phyloP scores from a whole-genome alignment of 1,284 basidiomycete species.

The Trichosporon coremiiforme region DNA sequence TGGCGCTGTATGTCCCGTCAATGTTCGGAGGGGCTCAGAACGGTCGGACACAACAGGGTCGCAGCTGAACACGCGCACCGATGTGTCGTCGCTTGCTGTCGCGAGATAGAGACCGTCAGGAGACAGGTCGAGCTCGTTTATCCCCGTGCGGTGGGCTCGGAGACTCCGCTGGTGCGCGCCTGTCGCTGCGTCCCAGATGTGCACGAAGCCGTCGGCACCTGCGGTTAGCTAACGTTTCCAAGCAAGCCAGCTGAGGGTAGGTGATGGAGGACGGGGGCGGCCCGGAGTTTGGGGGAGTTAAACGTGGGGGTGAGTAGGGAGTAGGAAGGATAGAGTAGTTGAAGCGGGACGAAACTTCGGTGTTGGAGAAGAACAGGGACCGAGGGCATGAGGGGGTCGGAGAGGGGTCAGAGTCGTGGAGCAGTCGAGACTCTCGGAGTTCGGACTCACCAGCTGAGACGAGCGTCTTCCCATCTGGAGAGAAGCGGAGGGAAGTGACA shows the following conservation, averaged over 20 bases:
- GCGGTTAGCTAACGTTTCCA: neutral
- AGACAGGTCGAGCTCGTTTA: constrained; percentile 88
- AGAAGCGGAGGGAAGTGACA: constrained; percentile 58
- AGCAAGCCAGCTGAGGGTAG: too few relatives aligned
- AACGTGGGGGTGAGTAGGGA: too few relatives aligned
- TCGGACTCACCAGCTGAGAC: constrained; percentile 52
- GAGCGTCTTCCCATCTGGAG: constrained; percentile 56
- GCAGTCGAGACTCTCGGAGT: too few relatives aligned
- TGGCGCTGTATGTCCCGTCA: constrained; percentile 86
- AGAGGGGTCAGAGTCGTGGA: too few relatives aligned
- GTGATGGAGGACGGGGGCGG: neutral
- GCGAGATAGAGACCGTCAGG: constrained; percentile 76
- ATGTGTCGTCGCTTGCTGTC: constrained; percentile 79
- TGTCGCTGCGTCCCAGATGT: constrained; percentile 47
- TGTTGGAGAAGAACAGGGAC: neutral
- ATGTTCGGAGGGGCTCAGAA: constrained; percentile 55
- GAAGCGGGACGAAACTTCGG: too few relatives aligned
- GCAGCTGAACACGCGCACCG: constrained; percentile 24
- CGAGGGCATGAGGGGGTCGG: neutral
- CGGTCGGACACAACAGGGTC: constrained; percentile 17
- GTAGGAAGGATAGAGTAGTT: too few relatives aligned
- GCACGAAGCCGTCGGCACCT: constrained; percentile 55
- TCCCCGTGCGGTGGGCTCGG: constrained; percentile 59
- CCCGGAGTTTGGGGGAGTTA: too few relatives aligned
- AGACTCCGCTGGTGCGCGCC: constrained; percentile 40